A percentile compares a stretch with the other conserved stretches of the same genome.
Evolutionary conservation across 1,284 basidiomycete genomes (phyloP).

Genomic region (Trametes versicolor): DNA sequence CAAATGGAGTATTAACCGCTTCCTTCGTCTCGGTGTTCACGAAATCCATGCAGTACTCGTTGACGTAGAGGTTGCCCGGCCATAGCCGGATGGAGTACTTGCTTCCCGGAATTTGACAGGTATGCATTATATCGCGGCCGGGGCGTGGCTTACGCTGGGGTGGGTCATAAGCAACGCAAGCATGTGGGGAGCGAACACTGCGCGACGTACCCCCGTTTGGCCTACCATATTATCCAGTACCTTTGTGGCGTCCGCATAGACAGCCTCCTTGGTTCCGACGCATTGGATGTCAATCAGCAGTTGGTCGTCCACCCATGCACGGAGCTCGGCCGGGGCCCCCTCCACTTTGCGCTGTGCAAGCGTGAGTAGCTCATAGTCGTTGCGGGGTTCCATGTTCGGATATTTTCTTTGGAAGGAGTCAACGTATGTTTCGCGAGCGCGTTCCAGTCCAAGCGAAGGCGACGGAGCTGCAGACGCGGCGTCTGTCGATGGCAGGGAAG

Average conservation of each 20-base stretch:
- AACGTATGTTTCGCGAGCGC: not conserved
- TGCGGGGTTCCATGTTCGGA: conserved; percentile 7
- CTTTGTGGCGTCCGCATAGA: not conserved
- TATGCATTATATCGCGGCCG: not conserved
- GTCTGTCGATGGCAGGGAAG: no score
- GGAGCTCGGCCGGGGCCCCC: conserved; percentile 3
- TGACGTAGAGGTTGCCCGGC: not conserved
- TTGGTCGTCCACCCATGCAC: conserved; percentile 11
- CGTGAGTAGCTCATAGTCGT: conserved; percentile 7
- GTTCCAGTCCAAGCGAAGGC: not conserved
- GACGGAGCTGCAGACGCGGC: no score
- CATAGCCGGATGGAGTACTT: conserved; percentile 12
- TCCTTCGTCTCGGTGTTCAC: conserved; percentile 1
- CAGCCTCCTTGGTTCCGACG: conserved; percentile 3
- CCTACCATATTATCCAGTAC: not conserved
- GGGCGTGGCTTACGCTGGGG: conserved; percentile 7
- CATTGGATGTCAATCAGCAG: not conserved
- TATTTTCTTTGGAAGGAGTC: not conserved
- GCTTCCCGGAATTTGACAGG: conserved; percentile 7
- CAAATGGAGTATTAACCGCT: conserved; percentile 14
- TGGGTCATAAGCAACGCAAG: no score
- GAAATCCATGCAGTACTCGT: conserved; percentile 19
- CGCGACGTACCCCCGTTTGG: conserved; percentile 4
- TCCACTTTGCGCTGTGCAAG: not conserved
- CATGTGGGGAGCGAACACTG: no score